phyloP scores from a whole-genome alignment of 345 rosid genomes.

The Durio zibethinus region DNA sequence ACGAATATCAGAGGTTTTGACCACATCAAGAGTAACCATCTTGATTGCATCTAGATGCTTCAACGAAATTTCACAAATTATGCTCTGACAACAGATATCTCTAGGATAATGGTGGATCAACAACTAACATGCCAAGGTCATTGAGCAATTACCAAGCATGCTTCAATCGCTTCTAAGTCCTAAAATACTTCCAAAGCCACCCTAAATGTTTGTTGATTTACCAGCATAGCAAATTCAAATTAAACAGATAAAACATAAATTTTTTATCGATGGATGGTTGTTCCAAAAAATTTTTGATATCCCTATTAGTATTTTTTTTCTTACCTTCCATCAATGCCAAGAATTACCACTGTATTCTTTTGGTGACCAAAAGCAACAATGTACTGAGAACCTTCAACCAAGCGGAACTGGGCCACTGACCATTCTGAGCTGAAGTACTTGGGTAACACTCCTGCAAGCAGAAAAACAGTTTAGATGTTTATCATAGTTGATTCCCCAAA shows the following conservation, averaged over 20 bases:
- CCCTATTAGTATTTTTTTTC: background rate
- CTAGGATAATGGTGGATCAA: background rate
- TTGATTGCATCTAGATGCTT: background rate
- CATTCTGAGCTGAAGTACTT: conserved; percentile 97
- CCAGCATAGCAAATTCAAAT: background rate
- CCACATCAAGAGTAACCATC: background rate
- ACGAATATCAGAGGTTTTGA: background rate
- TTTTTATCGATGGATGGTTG: background rate
- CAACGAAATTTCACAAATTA: background rate
- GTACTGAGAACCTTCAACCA: conserved; percentile 80
- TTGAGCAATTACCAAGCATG: conserved; percentile 4
- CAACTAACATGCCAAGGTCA: background rate
- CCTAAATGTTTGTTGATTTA: background rate
- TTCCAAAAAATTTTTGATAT: background rate
- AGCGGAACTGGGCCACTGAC: conserved; percentile 92
- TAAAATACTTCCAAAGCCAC: background rate
- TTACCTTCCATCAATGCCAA: conserved; percentile 98
- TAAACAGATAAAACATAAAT: background rate
- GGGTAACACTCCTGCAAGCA: conserved; percentile 73
- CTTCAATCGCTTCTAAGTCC: background rate
- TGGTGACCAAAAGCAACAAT: conserved; percentile 90
- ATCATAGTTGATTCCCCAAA: background rate
- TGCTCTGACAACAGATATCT: background rate
- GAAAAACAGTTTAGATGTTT: background rate
- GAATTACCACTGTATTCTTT: conserved; percentile 80